phyloP scores from a whole-genome alignment of 345 rosid genomes.

The Populus ilicifolia region DNA sequence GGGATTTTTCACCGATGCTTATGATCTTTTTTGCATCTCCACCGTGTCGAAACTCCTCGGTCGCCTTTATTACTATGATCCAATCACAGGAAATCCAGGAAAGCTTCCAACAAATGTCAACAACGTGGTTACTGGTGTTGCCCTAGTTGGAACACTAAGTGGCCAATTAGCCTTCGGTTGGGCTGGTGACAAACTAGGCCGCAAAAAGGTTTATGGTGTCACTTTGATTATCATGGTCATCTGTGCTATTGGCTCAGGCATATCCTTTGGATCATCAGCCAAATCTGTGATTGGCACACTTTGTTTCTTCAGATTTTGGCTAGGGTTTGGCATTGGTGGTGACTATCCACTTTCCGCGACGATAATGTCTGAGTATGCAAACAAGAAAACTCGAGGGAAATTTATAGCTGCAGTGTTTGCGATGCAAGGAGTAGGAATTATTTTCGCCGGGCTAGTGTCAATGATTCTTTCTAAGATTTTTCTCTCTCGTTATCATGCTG shows the following conservation, averaged over 20 bases:
- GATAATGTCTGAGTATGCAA: conserved; percentile 67
- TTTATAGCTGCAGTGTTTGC: conserved; percentile 64
- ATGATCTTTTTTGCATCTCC: conserved; percentile 70
- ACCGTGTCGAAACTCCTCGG: conserved; percentile 58
- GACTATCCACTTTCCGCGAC: conserved; percentile 83
- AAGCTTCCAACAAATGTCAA: conserved; percentile 38
- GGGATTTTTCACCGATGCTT: conserved; percentile 81
- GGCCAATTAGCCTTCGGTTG: conserved; percentile 65
- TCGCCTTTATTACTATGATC: conserved; percentile 61
- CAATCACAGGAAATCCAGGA: conserved; percentile 24
- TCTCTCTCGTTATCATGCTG: conserved; percentile 1
- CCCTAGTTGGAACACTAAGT: conserved; percentile 49
- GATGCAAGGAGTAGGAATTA: conserved; percentile 57
- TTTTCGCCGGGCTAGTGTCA: conserved; percentile 49
- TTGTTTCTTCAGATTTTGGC: conserved; percentile 72
- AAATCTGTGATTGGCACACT: conserved; percentile 47
- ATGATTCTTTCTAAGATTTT: conserved; percentile 38
- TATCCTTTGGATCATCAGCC: conserved; percentile 46
- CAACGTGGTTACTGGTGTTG: conserved; percentile 49
- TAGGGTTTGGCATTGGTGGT: conserved; percentile 77
- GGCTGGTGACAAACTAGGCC: conserved; percentile 68
- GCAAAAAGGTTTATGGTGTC: conserved; percentile 53
- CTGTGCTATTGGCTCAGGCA: conserved; percentile 57
- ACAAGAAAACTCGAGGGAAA: conserved; percentile 50
- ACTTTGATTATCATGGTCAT: conserved; percentile 52